Evolutionary conservation across 768 basidiomycete genomes (phyloP), one percentile per base, ranked within the genome.

Genomic region (Cyclocybe aegerita): DNA sequence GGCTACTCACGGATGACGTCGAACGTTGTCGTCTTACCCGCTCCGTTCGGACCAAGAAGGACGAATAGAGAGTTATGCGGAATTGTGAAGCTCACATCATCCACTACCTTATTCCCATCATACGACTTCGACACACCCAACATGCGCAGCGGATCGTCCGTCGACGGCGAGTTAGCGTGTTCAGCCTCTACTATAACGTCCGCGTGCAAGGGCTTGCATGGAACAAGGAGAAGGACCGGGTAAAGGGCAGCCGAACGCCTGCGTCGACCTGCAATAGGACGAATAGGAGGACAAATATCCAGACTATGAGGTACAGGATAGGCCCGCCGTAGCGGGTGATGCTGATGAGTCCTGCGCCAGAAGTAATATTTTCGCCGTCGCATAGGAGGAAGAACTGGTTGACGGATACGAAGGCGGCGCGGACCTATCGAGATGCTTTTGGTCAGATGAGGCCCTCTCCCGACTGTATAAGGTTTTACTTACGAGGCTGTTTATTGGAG

Each of bases 11-110:
- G 82, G 49, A 92, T 90, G 61, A 89, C 77, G 53, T 89, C 86
- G 65, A 91, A 88, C 0, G 83, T 85, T 0, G 90, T 90, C 7
- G 87, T 90, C 66, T 91, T 91, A 0, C 90, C 89, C 1, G 88
- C 90, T 2, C 90, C 90, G 54, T 91, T 92, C 0, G 90, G 90
- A 1, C 90, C 90, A 12, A 92, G 72, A 54, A 91, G 64, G 7
- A 84, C 86, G 58, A 89, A 88, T 10, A 87, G 41, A 5, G 82
- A 83, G 39, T 86, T 77, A 33, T 65, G 66, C 0, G 79, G 67
- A 23, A 90, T 83, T 0, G 81, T 82, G 57, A 90, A 82, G 49
- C 79, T 85, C 35, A 91, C 83, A 53, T 88, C 76, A 57, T 90
- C 83, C 0, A 91, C 86, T 0, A 85, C 89, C 33, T 70, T 75